Conservation (phyloP, 140 eudicot species). For the Oenanthe javanica region DNA sequence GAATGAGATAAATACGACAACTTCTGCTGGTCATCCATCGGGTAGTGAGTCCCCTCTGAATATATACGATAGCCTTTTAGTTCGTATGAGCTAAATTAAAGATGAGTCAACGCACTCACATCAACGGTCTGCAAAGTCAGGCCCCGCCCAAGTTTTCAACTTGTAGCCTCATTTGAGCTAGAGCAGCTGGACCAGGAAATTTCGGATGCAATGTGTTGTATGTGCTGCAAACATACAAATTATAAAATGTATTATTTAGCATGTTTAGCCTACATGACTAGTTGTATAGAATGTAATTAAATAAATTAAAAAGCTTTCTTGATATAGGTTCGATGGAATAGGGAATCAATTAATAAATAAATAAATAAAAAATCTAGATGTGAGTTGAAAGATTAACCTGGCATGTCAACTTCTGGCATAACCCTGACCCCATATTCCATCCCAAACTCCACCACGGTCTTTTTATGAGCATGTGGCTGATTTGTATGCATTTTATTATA, state of each 20-base stretch:
- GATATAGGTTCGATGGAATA: too few species aligned
- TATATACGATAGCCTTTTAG: conserved; percentile 27
- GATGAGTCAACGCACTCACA: conserved; percentile 33
- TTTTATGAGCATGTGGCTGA: background rate
- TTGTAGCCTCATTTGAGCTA: too few species aligned
- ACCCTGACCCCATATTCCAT: conserved; percentile 76
- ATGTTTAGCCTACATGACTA: too few species aligned
- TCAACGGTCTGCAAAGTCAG: conserved; percentile 75
- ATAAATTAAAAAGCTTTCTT: too few species aligned
- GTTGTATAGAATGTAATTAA: too few species aligned
- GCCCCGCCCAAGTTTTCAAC: background rate
- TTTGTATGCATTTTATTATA: too few species aligned
- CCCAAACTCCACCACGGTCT: conserved; percentile 60
- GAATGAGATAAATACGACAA: conserved; percentile 19
- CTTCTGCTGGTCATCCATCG: background rate
- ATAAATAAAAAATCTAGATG: too few species aligned
- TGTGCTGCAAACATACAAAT: conserved; percentile 47
- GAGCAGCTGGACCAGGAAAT: too few species aligned
- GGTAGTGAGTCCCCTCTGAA: conserved; percentile 45
- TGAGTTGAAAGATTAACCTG: conserved; percentile 37
- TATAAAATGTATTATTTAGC: background rate
- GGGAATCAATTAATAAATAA: background rate
- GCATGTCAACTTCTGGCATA: conserved; percentile 86
- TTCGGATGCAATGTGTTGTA: conserved; percentile 14
- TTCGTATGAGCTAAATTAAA: conserved; percentile 60